phyloP scores from a whole-genome alignment of 2,329 filamentous ascomycete species.

The Penicillium brevicompactum region DNA sequence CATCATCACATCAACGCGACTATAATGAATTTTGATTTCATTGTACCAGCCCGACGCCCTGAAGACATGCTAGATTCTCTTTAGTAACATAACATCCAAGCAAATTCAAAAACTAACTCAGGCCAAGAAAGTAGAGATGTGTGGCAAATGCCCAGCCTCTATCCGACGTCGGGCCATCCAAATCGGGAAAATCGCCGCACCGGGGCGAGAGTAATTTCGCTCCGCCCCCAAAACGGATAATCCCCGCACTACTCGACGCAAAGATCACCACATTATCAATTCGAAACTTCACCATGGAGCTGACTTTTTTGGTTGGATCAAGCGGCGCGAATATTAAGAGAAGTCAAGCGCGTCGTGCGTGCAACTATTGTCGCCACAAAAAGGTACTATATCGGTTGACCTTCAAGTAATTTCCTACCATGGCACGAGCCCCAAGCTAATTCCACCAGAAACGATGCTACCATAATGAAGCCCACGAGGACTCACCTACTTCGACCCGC shows the following conservation, averaged over 20 bases:
- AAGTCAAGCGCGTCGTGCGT: background rate
- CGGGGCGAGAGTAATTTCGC: background rate
- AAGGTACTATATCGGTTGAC: background rate
- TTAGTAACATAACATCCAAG: too few species aligned
- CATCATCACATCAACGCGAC: too few species aligned
- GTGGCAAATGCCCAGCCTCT: background rate
- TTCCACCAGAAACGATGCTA: constrained; percentile 4
- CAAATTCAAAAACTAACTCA: too few species aligned
- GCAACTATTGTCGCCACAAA: constrained; percentile 6
- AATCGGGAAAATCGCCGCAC: constrained; percentile 1
- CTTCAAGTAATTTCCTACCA: background rate
- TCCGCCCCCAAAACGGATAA: background rate
- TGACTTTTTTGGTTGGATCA: constrained; percentile 1
- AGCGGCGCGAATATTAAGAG: background rate
- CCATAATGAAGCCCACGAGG: background rate
- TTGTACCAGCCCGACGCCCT: too few species aligned
- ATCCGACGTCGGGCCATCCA: background rate
- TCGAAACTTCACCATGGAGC: background rate
- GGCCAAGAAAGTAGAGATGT: too few species aligned
- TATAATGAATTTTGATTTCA: too few species aligned
- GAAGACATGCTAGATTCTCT: too few species aligned
- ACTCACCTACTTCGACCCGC: too few species aligned
- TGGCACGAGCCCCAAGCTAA: background rate
- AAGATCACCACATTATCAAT: background rate
- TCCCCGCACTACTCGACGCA: background rate